Percentiles rank a stretch among this genome's conserved stretches.
These are phyloP conservation scores for Yamadazyma blattariae DNA, from an alignment of 1,139 yeast genomes.

Conservation along the genomic window DNA sequence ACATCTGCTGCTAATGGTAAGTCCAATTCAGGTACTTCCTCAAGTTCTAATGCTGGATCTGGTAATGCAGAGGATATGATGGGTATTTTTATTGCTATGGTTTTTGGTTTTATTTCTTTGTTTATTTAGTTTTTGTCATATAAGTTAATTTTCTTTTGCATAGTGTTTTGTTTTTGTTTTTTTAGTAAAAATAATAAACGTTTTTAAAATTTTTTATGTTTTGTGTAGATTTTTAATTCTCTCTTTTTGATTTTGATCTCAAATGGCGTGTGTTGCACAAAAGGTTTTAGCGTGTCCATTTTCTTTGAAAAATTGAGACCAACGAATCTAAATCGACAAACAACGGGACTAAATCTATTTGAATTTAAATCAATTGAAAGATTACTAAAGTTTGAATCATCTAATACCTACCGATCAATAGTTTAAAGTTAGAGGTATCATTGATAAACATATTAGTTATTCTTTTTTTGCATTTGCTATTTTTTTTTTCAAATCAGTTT, in stretches of 20 bases:
- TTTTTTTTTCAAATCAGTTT: no score
- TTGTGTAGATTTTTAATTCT: no score
- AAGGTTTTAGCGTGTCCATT: constrained; percentile 8
- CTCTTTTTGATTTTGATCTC: no score
- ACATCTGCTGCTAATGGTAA: constrained; percentile 6
- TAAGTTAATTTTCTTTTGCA: no score
- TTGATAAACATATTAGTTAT: no score
- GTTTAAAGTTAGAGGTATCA: background rate
- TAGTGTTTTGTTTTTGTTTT: no score
- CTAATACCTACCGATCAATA: background rate
- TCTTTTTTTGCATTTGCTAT: no score
- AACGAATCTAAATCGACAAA: constrained; percentile 10
- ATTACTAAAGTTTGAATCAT: no score
- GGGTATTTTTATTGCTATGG: constrained; percentile 19
- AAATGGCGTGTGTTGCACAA: no score
- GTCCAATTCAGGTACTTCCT: constrained; percentile 4
- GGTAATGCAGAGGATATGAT: constrained; percentile 9
- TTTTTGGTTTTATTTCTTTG: constrained; percentile 16
- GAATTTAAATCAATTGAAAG: background rate
- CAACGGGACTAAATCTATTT: background rate
- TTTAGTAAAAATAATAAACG: no score
- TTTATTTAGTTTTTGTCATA: background rate
- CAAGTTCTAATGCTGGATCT: constrained; percentile 3
- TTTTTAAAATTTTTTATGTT: no score
- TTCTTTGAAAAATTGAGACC: constrained; percentile 7